Conservation (phyloP, 768 basidiomycete species). For the Russula griseocarnosa region DNA sequence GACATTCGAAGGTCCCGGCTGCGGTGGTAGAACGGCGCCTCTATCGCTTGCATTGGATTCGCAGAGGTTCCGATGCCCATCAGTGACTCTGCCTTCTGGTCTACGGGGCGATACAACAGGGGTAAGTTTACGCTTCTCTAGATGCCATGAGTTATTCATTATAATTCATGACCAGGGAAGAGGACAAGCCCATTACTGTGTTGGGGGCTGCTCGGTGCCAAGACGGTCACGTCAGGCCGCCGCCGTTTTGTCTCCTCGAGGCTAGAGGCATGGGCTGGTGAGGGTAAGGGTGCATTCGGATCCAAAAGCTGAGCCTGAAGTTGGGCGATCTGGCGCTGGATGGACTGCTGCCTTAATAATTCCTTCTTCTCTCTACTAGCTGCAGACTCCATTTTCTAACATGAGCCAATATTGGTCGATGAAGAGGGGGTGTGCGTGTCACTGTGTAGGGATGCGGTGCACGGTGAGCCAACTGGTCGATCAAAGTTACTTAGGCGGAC, state of each 20-base stretch:
- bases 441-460: not conserved
- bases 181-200: constrained; percentile 48
- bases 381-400: constrained; percentile 51
- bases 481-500: constrained; percentile 7
- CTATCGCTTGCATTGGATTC: not conserved
- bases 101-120: not conserved
- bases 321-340: constrained; percentile 51
- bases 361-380: constrained; percentile 41
- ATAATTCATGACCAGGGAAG: not conserved
- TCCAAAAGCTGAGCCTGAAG: constrained; percentile 54
- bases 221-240: constrained; percentile 37
- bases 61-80: constrained; percentile 1
- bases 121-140: constrained; percentile 46
- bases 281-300: constrained; percentile 31
- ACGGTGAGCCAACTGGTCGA: not conserved
- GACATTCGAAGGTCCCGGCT: constrained; percentile 50
- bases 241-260: constrained; percentile 48
- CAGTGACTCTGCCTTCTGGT: not conserved
- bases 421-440: not conserved
- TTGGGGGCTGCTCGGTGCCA: constrained; percentile 61
- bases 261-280: constrained; percentile 28
- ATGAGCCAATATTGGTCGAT: not conserved
- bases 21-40: constrained; percentile 15
- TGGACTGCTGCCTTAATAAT: constrained; percentile 43
- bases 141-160: constrained; percentile 4